Percentiles rank a stretch among this genome's conserved stretches.
Conservation (phyloP, 352 stramenopile species). For the Halophytophthora polymorphica region DNA sequence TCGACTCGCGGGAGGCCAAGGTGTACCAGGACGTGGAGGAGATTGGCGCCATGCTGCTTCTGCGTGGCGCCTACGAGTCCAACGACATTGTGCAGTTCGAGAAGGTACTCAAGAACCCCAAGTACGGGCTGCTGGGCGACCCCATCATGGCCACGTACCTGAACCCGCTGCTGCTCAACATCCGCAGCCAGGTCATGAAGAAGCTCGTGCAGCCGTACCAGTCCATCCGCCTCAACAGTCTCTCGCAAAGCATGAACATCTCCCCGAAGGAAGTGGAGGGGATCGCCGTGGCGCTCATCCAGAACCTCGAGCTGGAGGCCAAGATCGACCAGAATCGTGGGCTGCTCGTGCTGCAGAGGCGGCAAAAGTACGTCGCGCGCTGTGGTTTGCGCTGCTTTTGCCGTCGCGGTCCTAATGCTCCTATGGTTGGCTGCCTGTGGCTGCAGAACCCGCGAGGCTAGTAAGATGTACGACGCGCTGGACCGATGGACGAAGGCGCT, state of each 20-base stretch:
- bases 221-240: constrained; percentile 82
- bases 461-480: constrained; percentile 71
- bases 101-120: constrained; percentile 87
- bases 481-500: constrained; percentile 59
- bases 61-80: constrained; percentile 66
- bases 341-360: constrained; percentile 49
- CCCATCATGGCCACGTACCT: constrained; percentile 92
- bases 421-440: neutral
- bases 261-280: constrained; percentile 82
- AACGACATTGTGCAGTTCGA: constrained; percentile 95
- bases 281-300: constrained; percentile 90
- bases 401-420: neutral
- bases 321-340: constrained; percentile 88
- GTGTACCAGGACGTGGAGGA: constrained; percentile 84
- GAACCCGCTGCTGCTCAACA: constrained; percentile 90
- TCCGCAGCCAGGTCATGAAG: constrained; percentile 92
- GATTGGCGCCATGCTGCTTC: constrained; percentile 71
- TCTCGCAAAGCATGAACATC: constrained; percentile 91
- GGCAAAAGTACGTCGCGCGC: constrained; percentile 35
- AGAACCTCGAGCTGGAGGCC: constrained; percentile 86
- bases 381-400: neutral
- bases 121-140: constrained; percentile 91
- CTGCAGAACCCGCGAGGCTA: constrained; percentile 45
- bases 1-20: constrained; percentile 92
- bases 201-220: constrained; percentile 90